Evolutionary conservation across 495 filamentous ascomycete species (phyloP).

Genomic region (Podospora didyma): DNA sequence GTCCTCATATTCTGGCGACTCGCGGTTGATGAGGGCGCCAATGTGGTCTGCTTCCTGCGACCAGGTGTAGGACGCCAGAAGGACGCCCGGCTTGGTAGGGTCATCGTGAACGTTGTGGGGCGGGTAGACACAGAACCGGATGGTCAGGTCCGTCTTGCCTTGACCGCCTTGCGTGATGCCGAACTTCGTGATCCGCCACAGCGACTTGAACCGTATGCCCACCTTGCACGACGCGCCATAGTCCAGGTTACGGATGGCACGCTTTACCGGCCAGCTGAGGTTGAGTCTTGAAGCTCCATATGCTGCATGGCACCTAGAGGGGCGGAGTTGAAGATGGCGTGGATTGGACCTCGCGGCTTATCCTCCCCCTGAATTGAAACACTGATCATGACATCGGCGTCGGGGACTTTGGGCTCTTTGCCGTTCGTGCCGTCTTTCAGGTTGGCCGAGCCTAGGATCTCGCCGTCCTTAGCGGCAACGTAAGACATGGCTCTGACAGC

Average conservation of each 20-base stretch:
- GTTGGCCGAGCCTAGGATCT: not conserved
- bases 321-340: constrained; percentile 27
- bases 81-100: constrained; percentile 26
- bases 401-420: not conserved
- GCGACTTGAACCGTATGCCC: constrained; percentile 27
- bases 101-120: constrained; percentile 28
- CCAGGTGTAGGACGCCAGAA: constrained; percentile 44
- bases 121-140: constrained; percentile 42
- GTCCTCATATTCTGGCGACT: constrained; percentile 19
- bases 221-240: constrained; percentile 33
- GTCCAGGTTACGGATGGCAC: constrained; percentile 24
- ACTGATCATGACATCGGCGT: not conserved
- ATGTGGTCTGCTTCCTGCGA: constrained; percentile 37
- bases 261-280: constrained; percentile 4
- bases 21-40: constrained; percentile 25
- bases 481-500: not conserved
- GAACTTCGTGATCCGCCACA: constrained; percentile 26
- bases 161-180: constrained; percentile 24
- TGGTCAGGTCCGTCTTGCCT: constrained; percentile 24
- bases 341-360: not conserved
- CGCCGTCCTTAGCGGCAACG: not conserved
- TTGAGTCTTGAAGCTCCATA: constrained; percentile 23
- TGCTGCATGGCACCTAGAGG: constrained; percentile 23
- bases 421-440: not conserved
- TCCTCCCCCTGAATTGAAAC: not conserved